Evolutionary conservation across 2,329 filamentous ascomycete species (phyloP).

Genomic region (Lanzia echinophila): DNA sequence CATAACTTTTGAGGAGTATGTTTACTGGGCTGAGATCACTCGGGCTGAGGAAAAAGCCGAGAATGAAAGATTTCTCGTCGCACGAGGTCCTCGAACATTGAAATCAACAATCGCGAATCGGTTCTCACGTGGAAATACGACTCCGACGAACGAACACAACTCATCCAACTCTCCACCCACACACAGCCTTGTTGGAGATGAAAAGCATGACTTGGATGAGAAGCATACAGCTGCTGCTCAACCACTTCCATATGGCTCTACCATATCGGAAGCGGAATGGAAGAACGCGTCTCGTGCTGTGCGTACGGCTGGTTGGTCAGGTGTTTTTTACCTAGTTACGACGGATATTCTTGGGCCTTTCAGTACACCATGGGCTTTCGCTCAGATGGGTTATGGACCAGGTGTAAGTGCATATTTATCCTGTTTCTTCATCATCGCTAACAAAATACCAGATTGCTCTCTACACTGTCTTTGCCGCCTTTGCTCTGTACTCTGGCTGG

Average conservation of each 20-base stretch:
- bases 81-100: slow-evolving; percentile 1
- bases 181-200: not conserved
- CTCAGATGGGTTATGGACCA: slow-evolving; percentile 17
- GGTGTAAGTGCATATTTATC: too few species aligned
- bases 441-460: too few species aligned
- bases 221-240: not conserved
- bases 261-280: slow-evolving; percentile 19
- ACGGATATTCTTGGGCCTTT: slow-evolving; percentile 23
- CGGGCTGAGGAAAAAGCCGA: slow-evolving; percentile 26
- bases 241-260: not conserved
- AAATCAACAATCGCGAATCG: not conserved
- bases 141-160: too few species aligned
- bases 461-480: slow-evolving; percentile 19
- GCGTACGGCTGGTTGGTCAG: slow-evolving; percentile 19
- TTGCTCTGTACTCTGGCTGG: slow-evolving; percentile 21
- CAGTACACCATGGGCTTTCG: slow-evolving; percentile 16
- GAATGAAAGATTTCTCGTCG: slow-evolving; percentile 8
- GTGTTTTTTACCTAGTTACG: slow-evolving; percentile 23
- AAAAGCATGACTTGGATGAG: not conserved
- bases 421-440: too few species aligned
- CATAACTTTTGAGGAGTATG: slow-evolving; percentile 32
- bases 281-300: slow-evolving; percentile 19
- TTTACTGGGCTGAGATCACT: slow-evolving; percentile 30
- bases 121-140: not conserved
- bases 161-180: not conserved